A percentile compares a stretch with the other conserved stretches of the same genome.
These are phyloP conservation scores for Leccinum longicurvipes DNA, from an alignment of 768 basidiomycete species.

Conservation along the genomic window DNA sequence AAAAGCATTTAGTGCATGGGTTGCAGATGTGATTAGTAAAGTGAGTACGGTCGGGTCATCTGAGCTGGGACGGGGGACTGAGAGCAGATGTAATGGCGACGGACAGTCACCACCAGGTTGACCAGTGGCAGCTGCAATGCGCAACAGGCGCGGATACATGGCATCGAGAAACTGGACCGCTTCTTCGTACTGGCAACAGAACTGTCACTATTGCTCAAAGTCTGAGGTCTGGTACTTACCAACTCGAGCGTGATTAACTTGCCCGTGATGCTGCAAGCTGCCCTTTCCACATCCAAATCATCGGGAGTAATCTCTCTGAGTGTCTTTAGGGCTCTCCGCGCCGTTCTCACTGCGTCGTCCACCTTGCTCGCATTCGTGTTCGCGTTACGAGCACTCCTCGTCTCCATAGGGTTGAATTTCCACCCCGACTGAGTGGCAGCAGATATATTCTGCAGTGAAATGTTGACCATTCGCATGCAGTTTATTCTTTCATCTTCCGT, in stretches of 20 bases:
- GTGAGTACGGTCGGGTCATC: conserved; percentile 38
- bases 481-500: conserved; percentile 37
- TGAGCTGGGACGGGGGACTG: conserved; percentile 42
- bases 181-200: conserved; percentile 46
- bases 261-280: conserved; percentile 62
- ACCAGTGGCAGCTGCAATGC: neutral
- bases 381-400: conserved; percentile 18
- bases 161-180: conserved; percentile 45
- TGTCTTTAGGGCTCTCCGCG: conserved; percentile 41
- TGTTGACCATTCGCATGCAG: conserved; percentile 65
- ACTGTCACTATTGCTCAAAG: neutral
- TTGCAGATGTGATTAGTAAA: conserved; percentile 58
- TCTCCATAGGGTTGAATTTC: conserved; percentile 39
- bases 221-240: conserved; percentile 43
- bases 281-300: conserved; percentile 68
- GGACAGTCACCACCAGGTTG: neutral
- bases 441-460: conserved; percentile 56
- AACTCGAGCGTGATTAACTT: conserved; percentile 68
- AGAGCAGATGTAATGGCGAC: conserved; percentile 32
- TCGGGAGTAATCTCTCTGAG: conserved; percentile 46
- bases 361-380: conserved; percentile 33
- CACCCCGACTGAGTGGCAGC: conserved; percentile 53
- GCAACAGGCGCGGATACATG: conserved; percentile 43
- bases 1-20: conserved; percentile 48
- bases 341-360: conserved; percentile 33